A percentile compares a stretch with the other conserved stretches of the same genome.
Evolutionary conservation across 331 rosid genomes (phyloP).

Genomic region (Erythrophleum ivorense): DNA sequence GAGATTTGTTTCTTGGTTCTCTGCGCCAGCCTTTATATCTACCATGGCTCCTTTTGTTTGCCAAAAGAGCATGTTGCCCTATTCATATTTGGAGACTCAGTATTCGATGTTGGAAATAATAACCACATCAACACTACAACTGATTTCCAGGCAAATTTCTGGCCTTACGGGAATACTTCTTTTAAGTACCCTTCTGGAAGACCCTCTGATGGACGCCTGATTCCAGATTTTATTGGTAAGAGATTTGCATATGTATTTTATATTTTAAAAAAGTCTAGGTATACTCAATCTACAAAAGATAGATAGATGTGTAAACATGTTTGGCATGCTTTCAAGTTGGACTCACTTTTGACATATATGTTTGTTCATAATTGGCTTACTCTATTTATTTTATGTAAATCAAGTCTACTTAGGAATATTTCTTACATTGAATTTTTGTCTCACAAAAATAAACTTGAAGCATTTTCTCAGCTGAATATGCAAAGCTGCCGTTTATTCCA

Average conservation of each 20-base stretch:
- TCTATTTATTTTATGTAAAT: not conserved
- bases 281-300: too few relatives aligned
- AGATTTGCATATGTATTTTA: not conserved
- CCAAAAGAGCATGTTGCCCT: conserved; percentile 16
- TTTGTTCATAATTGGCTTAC: not conserved
- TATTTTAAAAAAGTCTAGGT: not conserved
- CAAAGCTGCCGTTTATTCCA: conserved; percentile 22
- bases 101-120: conserved; percentile 48
- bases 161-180: conserved; percentile 42
- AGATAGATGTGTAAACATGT: too few relatives aligned
- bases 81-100: conserved; percentile 54
- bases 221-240: conserved; percentile 1
- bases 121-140: conserved; percentile 33
- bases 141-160: not conserved
- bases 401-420: not conserved
- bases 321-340: too few relatives aligned
- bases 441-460: not conserved
- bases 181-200: not conserved
- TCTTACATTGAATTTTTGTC: not conserved
- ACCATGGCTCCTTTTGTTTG: conserved; percentile 5
- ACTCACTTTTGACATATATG: not conserved
- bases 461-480: not conserved
- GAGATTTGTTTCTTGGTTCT: not conserved
- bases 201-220: not conserved
- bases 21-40: not conserved